These are phyloP conservation scores for Penicillium verhagenii DNA, from an alignment of 495 filamentous ascomycete genomes.

Conservation along the genomic window DNA sequence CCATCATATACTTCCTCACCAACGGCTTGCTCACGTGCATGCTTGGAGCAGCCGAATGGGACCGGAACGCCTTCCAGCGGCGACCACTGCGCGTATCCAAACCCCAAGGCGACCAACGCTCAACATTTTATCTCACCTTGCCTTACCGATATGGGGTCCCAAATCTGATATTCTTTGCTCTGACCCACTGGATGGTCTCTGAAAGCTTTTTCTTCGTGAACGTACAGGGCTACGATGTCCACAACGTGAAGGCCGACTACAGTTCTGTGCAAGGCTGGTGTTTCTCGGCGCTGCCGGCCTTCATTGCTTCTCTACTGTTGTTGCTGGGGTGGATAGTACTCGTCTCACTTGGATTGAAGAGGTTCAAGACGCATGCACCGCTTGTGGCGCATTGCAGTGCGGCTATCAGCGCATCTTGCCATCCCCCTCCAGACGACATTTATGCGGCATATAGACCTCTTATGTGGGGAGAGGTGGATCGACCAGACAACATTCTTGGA, in stretches of 20 bases:
- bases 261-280: neutral
- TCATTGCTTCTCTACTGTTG: slow-evolving; percentile 29
- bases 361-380: slow-evolving; percentile 34
- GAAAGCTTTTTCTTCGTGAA: slow-evolving; percentile 38
- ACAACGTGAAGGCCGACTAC: slow-evolving; percentile 16
- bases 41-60: slow-evolving; percentile 37
- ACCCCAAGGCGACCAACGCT: slow-evolving; percentile 36
- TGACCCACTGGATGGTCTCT: slow-evolving; percentile 43
- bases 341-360: slow-evolving; percentile 16
- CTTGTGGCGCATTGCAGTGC: slow-evolving; percentile 41
- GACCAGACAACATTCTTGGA: neutral
- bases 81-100: slow-evolving; percentile 47
- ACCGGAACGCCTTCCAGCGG: slow-evolving; percentile 20
- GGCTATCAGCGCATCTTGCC: slow-evolving; percentile 42
- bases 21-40: slow-evolving; percentile 42
- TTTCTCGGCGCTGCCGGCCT: neutral
- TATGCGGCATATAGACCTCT: neutral
- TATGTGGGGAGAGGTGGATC: neutral
- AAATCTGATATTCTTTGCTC: slow-evolving; percentile 17
- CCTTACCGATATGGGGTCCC: slow-evolving; percentile 43
- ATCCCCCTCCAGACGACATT: neutral
- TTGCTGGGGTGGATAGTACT: slow-evolving; percentile 17
- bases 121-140: slow-evolving; percentile 40
- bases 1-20: slow-evolving; percentile 40
- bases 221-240: slow-evolving; percentile 16